These are phyloP conservation scores for Debaryomyces sp. DNA, from an alignment of 1,139 yeast species.

Conservation along the genomic window DNA sequence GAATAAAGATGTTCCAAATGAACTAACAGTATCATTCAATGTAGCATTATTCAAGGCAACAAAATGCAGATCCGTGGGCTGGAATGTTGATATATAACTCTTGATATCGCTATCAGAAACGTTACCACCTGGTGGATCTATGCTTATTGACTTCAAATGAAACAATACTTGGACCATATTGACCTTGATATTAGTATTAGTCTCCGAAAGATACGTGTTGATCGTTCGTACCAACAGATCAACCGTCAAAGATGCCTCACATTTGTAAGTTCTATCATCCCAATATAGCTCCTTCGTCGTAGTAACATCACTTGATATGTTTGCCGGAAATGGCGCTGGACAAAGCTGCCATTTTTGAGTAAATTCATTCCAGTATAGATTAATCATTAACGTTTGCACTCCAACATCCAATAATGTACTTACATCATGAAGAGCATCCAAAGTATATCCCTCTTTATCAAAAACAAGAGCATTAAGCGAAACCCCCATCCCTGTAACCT, in stretches of 20 bases:
- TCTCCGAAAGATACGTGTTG: slow-evolving; percentile 37
- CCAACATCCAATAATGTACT: slow-evolving; percentile 50
- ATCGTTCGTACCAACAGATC: slow-evolving; percentile 39
- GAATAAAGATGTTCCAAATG: slow-evolving; percentile 25
- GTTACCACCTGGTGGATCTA: neutral
- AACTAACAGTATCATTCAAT: slow-evolving; percentile 25
- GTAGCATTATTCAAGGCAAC: slow-evolving; percentile 30
- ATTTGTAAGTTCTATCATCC: slow-evolving; percentile 31
- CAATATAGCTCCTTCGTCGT: slow-evolving; percentile 24
- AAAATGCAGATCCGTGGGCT: neutral
- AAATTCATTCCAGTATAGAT: slow-evolving; percentile 65
- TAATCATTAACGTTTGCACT: slow-evolving; percentile 54
- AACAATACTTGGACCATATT: slow-evolving; percentile 57
- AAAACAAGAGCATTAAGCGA: slow-evolving; percentile 56
- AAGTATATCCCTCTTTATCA: slow-evolving; percentile 51
- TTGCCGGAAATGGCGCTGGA: slow-evolving; percentile 50
- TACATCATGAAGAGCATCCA: slow-evolving; percentile 40
- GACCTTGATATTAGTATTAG: slow-evolving; percentile 61
- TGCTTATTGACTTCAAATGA: slow-evolving; percentile 36
- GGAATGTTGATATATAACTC: neutral
- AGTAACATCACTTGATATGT: slow-evolving; percentile 22
- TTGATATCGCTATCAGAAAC: neutral
- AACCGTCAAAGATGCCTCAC: slow-evolving; percentile 50
- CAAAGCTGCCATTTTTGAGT: slow-evolving; percentile 67
- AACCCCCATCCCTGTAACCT: slow-evolving; percentile 60